phyloP scores from a whole-genome alignment of 148 eudicot genomes.

The Gaultheria prostrata region DNA sequence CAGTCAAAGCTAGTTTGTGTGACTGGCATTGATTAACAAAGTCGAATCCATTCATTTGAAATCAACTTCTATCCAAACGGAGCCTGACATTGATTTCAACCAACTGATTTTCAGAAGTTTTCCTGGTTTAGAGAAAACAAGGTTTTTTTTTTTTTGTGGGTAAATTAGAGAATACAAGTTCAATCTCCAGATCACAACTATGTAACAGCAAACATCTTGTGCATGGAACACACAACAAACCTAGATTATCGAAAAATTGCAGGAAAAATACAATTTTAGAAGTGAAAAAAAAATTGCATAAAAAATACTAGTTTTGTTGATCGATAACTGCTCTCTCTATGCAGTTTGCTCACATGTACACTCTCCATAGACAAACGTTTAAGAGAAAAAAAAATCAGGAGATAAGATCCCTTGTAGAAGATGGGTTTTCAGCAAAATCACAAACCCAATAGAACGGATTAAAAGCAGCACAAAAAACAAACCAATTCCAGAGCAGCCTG shows the following conservation, averaged over 20 bases:
- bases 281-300: not conserved
- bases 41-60: not conserved
- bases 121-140: not conserved
- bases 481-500: not conserved
- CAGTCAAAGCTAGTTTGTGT: not conserved
- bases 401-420: not conserved
- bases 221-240: not conserved
- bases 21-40: not conserved
- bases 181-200: slow-evolving; percentile 1
- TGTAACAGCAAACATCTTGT: not conserved
- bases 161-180: not conserved
- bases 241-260: not conserved
- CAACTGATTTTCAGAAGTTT: not conserved
- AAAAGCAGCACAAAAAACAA: not conserved
- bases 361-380: not conserved
- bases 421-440: slow-evolving; percentile 8
- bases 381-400: not conserved
- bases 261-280: not conserved
- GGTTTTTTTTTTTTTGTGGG: no score
- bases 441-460: not conserved
- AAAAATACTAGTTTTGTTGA: not conserved
- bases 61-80: no score
- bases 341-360: not conserved
- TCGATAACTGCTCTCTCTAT: not conserved
- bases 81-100: not conserved